Base-by-base conservation (phyloP, 441 rosid genomes). In the Syzygium malaccense region DNA sequence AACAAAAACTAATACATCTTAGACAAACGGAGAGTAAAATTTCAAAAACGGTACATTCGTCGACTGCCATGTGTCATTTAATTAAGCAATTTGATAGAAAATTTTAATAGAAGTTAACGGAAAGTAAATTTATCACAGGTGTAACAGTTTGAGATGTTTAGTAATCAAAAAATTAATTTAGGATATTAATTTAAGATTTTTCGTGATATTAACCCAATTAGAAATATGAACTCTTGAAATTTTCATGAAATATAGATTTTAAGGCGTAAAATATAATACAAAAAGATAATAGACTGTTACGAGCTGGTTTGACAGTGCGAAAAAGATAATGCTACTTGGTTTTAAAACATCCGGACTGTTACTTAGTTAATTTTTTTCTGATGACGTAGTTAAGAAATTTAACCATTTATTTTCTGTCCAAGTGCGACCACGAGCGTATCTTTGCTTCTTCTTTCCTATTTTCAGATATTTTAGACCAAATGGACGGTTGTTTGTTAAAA, bases 101-200 rank as follows among this genome's bases (percentile, higher is more conserved):
- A 45, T 45, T 45, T 45, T 7, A 45, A 7, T n/a, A 45, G 9
- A 45, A 45, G 7, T 2, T 45, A 45, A 45, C 9, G 9, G 9
- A 7, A 2, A 2, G 48, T 45, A 45, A 45, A 45, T 7, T 45
- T 45, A 8, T 45, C 48, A 7, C 48, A 45, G 2, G 9, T 8
- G 2, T 1, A 7, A 9, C 48, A 45, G 48, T 45, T 45, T 45
- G 1, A 2, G 48, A 0, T 45, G 7, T 45, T 45, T 45, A 0
- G 9, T 45, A 0, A 45, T 45, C 48, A 45, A 45, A 45, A 45
- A 7, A 45, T 45, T 45, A 45, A 1, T 45, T 45, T 45, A 2
- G 7, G 48, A 45, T 45, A 45, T 2, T 9, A 45, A 2, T 7
- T 45, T 45, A 2, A 2, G 9, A 45, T 45, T 45, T 45, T 7